phyloP scores from a whole-genome alignment of 169 alveolate species.

The Cryptosporidium sp. region DNA sequence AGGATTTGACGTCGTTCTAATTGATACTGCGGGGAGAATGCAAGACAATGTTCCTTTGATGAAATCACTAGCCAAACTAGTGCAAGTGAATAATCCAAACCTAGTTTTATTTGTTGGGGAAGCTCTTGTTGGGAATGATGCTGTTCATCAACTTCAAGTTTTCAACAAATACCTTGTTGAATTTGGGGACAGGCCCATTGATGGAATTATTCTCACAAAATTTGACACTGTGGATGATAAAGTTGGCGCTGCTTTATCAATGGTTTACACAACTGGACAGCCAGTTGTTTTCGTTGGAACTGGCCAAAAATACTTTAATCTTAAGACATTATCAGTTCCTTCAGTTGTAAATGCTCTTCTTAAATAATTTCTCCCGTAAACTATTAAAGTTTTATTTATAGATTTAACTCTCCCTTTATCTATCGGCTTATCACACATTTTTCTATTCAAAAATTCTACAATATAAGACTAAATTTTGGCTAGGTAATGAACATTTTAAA shows the following conservation, averaged over 20 bases:
- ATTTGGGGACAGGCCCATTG: slow-evolving; percentile 95
- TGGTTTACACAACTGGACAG: slow-evolving; percentile 99
- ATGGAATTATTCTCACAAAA: slow-evolving; percentile 98
- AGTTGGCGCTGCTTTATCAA: slow-evolving; percentile 99
- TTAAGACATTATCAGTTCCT: slow-evolving; percentile 92
- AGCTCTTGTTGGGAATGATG: slow-evolving; percentile 99
- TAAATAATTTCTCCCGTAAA: slow-evolving; percentile 73
- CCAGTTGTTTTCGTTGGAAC: slow-evolving; percentile 99
- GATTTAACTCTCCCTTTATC: neutral
- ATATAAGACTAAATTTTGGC: neutral
- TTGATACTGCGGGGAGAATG: slow-evolving; percentile 99
- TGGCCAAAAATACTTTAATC: slow-evolving; percentile 98
- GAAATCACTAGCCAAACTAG: slow-evolving; percentile 93
- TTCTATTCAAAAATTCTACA: neutral
- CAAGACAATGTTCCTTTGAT: slow-evolving; percentile 98
- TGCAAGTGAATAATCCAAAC: slow-evolving; percentile 96
- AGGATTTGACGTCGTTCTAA: slow-evolving; percentile 95
- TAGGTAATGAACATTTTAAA: neutral
- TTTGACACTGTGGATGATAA: slow-evolving; percentile 99
- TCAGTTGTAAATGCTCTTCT: slow-evolving; percentile 91
- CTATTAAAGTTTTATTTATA: neutral
- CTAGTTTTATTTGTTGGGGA: slow-evolving; percentile 99
- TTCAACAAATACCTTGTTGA: slow-evolving; percentile 95
- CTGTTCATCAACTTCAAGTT: slow-evolving; percentile 97
- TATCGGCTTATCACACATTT: neutral